Percentiles rank a stretch among this genome's conserved stretches.
These are phyloP conservation scores for Talaromyces islandicus DNA, from an alignment of 2,329 filamentous ascomycete genomes.

Conservation along the genomic window DNA sequence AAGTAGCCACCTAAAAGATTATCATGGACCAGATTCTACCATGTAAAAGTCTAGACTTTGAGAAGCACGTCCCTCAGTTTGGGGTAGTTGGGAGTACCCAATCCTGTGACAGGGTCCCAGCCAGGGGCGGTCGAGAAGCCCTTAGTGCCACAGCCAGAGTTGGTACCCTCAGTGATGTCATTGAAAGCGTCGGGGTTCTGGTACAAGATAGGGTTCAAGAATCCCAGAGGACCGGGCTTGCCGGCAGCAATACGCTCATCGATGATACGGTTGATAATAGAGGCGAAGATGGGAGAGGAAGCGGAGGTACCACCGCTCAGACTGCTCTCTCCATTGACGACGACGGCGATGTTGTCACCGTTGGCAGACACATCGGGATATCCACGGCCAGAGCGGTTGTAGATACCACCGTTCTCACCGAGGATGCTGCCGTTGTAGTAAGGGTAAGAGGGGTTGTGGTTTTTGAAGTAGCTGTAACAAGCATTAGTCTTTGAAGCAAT, in stretches of 20 bases:
- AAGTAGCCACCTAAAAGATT: background rate
- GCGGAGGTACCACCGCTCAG: constrained; percentile 27
- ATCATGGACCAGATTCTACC: background rate
- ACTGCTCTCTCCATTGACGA: background rate
- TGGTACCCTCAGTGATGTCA: constrained; percentile 6
- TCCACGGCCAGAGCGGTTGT: constrained; percentile 49
- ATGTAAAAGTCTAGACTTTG: background rate
- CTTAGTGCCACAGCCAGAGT: background rate
- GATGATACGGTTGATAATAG: constrained; percentile 57
- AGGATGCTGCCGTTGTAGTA: constrained; percentile 7
- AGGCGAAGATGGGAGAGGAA: constrained; percentile 53
- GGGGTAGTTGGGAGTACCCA: constrained; percentile 22
- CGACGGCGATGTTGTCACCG: constrained; percentile 3
- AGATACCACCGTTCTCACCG: constrained; percentile 25
- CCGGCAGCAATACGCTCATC: constrained; percentile 51
- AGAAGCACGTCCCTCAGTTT: constrained; percentile 2
- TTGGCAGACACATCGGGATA: constrained; percentile 59
- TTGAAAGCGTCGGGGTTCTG: constrained; percentile 1
- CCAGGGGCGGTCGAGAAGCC: constrained; percentile 11
- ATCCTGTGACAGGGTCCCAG: constrained; percentile 27
- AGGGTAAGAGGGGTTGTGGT: constrained; percentile 7
- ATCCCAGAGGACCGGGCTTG: constrained; percentile 45
- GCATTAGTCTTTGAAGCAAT: background rate
- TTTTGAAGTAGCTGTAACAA: constrained; percentile 6
- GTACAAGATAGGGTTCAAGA: constrained; percentile 58